Evolutionary conservation across 169 alveolate species (phyloP).

Genomic region (Cryptosporidium sp.): DNA sequence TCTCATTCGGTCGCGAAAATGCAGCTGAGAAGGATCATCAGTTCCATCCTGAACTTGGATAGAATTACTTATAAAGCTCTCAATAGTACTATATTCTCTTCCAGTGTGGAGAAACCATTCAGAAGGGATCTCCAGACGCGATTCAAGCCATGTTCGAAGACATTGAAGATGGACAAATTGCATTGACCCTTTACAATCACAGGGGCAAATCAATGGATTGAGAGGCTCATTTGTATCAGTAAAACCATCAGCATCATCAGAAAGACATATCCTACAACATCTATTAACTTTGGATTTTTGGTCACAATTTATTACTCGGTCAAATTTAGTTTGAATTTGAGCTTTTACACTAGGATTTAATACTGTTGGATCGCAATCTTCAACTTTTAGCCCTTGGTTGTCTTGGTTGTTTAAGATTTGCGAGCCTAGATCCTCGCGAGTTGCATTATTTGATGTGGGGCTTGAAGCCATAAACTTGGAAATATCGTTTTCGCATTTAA

Average conservation of each 20-base stretch:
- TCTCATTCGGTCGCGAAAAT: conserved; percentile 35
- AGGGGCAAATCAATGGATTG: conserved; percentile 90
- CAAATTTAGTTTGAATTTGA: not conserved
- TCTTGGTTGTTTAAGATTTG: not conserved
- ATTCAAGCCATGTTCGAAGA: conserved; percentile 91
- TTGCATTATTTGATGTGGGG: not conserved
- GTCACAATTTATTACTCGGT: not conserved
- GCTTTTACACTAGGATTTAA: not conserved
- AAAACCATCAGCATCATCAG: conserved; percentile 66
- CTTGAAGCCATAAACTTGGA: not conserved
- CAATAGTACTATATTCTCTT: not conserved
- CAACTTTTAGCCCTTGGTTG: not conserved
- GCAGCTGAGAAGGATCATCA: not conserved
- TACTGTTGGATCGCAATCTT: no score
- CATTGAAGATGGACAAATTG: conserved; percentile 94
- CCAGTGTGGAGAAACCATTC: conserved; percentile 65
- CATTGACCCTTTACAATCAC: conserved; percentile 94
- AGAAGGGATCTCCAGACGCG: conserved; percentile 65
- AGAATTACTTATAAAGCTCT: not conserved
- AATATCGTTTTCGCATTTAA: not conserved
- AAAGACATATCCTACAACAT: conserved; percentile 64
- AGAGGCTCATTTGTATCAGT: conserved; percentile 18
- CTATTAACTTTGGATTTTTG: conserved; percentile 1
- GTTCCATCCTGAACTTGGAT: not conserved
- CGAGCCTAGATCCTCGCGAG: not conserved